Evolutionary conservation across 2,329 filamentous ascomycete genomes (phyloP).

Genomic region (Diaporthe longicolla): DNA sequence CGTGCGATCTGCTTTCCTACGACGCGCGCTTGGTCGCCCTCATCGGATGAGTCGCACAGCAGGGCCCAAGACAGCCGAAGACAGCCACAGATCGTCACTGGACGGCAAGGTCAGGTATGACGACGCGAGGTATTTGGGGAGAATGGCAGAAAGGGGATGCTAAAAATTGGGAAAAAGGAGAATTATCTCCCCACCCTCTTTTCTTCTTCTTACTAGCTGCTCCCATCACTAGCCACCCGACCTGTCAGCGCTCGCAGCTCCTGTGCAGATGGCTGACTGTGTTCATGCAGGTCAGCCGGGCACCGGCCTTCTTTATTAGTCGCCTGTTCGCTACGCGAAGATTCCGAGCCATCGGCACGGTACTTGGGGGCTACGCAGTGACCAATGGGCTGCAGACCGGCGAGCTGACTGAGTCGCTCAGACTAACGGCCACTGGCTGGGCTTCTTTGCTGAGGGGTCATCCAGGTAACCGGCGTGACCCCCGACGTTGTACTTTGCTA

Average conservation of each 20-base stretch:
- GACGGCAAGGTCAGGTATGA: slow-evolving; percentile 26
- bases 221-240: neutral
- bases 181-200: slow-evolving; percentile 12
- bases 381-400: slow-evolving; percentile 12
- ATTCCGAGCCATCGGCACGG: slow-evolving; percentile 31
- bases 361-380: slow-evolving; percentile 12
- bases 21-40: slow-evolving; percentile 4
- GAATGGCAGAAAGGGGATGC: slow-evolving; percentile 7
- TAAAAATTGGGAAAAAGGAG: slow-evolving; percentile 16
- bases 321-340: slow-evolving; percentile 19
- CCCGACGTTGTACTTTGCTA: slow-evolving; percentile 34
- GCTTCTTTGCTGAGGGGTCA: slow-evolving; percentile 12
- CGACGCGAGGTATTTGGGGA: slow-evolving; percentile 19
- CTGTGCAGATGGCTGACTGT: slow-evolving; percentile 30
- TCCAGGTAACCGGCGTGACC: slow-evolving; percentile 30
- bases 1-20: slow-evolving; percentile 2
- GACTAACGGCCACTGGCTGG: slow-evolving; percentile 7
- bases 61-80: neutral
- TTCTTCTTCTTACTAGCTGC: slow-evolving; percentile 12
- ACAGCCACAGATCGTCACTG: slow-evolving; percentile 16
- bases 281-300: slow-evolving; percentile 33
- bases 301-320: slow-evolving; percentile 19
- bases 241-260: slow-evolving; percentile 33
- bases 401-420: slow-evolving; percentile 14
- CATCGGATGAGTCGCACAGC: slow-evolving; percentile 30